These are phyloP conservation scores for Eremothecium cymbalariae DNA, from an alignment of 1,139 yeast species.

Conservation along the genomic window DNA sequence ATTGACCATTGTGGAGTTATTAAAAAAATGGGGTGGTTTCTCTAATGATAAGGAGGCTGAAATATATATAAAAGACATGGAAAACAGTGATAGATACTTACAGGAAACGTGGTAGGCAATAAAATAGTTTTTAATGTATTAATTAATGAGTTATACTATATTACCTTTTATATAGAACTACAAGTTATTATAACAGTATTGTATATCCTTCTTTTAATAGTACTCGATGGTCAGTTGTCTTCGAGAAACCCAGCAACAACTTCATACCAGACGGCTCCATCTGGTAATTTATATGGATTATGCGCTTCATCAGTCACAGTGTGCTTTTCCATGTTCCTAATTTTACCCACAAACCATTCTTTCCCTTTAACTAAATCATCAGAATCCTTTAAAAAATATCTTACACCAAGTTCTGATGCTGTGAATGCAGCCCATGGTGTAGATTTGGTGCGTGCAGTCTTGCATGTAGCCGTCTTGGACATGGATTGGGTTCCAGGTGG, in stretches of 20 bases:
- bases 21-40: conserved; percentile 38
- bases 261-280: conserved; percentile 26
- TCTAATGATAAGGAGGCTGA: conserved; percentile 42
- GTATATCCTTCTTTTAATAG: not conserved
- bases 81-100: conserved; percentile 57
- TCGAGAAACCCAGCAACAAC: conserved; percentile 20
- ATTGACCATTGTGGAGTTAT: conserved; percentile 57
- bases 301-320: conserved; percentile 14
- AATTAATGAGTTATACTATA: not conserved
- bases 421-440: conserved; percentile 32
- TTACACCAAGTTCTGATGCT: conserved; percentile 23
- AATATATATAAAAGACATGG: conserved; percentile 49
- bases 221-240: not conserved
- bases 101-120: conserved; percentile 79
- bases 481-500: conserved; percentile 10
- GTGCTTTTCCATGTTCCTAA: conserved; percentile 19
- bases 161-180: not conserved
- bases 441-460: conserved; percentile 3
- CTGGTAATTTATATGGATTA: conserved; percentile 24
- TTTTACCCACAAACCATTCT: conserved; percentile 31
- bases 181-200: not conserved
- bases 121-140: not conserved
- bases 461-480: not conserved
- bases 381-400: conserved; percentile 25
- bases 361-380: conserved; percentile 17